Evolutionary conservation across 257 asterid species (phyloP).

Genomic region (Forsythia viridissima): DNA sequence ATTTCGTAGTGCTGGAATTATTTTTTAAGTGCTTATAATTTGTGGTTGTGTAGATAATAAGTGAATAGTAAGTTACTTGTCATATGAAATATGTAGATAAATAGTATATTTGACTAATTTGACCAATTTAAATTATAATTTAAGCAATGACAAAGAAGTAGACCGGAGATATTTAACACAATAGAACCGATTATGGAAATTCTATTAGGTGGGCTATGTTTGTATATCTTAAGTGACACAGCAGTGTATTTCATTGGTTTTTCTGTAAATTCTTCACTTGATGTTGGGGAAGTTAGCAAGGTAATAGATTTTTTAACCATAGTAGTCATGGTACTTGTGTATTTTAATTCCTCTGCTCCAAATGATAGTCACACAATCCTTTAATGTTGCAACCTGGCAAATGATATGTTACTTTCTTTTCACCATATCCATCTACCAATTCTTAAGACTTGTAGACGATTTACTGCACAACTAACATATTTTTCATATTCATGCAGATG

Average conservation of each 20-base stretch:
- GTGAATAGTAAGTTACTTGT: no score
- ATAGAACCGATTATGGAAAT: no score
- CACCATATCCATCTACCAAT: neutral
- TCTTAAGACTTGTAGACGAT: neutral
- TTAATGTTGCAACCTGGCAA: neutral
- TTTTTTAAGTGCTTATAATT: no score
- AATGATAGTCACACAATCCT: neutral
- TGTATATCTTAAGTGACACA: neutral
- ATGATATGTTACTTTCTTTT: neutral
- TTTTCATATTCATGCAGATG: conserved; percentile 42
- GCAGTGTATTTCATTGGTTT: neutral
- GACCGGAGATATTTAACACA: no score
- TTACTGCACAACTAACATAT: conserved; percentile 7
- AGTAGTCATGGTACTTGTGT: neutral
- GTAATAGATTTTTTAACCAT: no score
- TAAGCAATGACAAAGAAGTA: no score
- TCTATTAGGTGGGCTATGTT: no score
- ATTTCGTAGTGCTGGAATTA: no score
- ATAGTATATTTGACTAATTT: no score
- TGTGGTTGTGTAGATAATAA: no score
- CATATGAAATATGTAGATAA: no score
- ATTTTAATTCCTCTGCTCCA: neutral
- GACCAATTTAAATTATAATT: no score
- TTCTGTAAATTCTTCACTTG: neutral
- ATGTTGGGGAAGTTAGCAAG: neutral